These are phyloP conservation scores for Zymoseptoria ardabiliae DNA, from an alignment of 2,329 filamentous ascomycete genomes.

Conservation along the genomic window DNA sequence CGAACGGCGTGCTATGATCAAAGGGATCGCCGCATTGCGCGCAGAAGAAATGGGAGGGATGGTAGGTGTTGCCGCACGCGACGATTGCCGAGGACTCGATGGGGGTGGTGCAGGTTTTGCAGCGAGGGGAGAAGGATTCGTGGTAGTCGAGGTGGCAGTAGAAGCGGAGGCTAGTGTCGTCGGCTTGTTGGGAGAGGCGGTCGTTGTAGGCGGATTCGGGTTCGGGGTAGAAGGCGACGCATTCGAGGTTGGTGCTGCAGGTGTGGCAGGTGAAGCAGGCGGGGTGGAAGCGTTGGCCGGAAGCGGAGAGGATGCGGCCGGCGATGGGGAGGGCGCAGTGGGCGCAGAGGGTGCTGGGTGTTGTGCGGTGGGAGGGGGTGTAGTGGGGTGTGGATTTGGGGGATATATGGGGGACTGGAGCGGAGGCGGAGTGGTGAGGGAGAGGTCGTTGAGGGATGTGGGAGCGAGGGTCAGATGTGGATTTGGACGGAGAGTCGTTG, in stretches of 20 bases:
- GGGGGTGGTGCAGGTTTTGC: slow-evolving; percentile 92
- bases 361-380: slow-evolving; percentile 36
- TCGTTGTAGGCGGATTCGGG: slow-evolving; percentile 55
- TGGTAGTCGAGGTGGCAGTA: slow-evolving; percentile 99
- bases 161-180: slow-evolving; percentile 74
- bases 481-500: slow-evolving; percentile 2
- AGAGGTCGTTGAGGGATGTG: slow-evolving; percentile 40
- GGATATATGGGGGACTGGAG: slow-evolving; percentile 19
- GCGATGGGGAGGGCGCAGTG: slow-evolving; percentile 79
- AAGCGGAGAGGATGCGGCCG: slow-evolving; percentile 80
- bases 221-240: slow-evolving; percentile 92
- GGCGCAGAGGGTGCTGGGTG: slow-evolving; percentile 65
- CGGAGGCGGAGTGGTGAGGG: slow-evolving; percentile 26
- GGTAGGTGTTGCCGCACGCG: slow-evolving; percentile 91
- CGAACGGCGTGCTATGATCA: slow-evolving; percentile 63
- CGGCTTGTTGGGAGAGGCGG: slow-evolving; percentile 44
- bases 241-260: slow-evolving; percentile 82
- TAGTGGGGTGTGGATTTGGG: slow-evolving; percentile 35
- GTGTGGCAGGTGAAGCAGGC: slow-evolving; percentile 86
- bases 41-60: slow-evolving; percentile 97
- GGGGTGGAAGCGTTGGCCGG: slow-evolving; percentile 79
- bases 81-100: slow-evolving; percentile 85
- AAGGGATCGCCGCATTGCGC: slow-evolving; percentile 90
- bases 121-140: slow-evolving; percentile 83
- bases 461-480: slow-evolving; percentile 38